These are phyloP conservation scores for Sarcodon sp. DNA, from an alignment of 768 basidiomycete species.

Conservation along the genomic window DNA sequence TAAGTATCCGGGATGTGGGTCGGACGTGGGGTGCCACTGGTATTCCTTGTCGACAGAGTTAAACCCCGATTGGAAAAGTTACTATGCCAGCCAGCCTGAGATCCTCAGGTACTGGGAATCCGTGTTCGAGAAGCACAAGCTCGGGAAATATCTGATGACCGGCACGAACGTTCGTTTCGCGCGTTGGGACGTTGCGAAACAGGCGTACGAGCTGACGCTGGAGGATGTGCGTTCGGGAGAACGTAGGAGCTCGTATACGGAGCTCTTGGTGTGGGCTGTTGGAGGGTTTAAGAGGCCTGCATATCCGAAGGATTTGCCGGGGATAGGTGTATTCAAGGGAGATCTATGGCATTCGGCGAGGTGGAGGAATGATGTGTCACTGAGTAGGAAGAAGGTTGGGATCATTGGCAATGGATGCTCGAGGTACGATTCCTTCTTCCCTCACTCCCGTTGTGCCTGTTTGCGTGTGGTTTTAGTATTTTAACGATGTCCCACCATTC, in stretches of 20 bases:
- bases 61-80: constrained; percentile 14
- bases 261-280: constrained; percentile 17
- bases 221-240: constrained; percentile 8
- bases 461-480: not conserved
- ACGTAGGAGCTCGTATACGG: constrained; percentile 7
- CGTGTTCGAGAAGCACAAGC: constrained; percentile 9
- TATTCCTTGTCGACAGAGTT: constrained; percentile 15
- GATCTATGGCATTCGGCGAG: constrained; percentile 15
- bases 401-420: constrained; percentile 20
- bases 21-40: constrained; percentile 14
- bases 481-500: not conserved
- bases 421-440: constrained; percentile 5
- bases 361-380: constrained; percentile 14
- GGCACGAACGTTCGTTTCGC: constrained; percentile 16
- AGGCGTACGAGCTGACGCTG: constrained; percentile 15
- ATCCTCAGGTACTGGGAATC: constrained; percentile 14
- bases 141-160: constrained; percentile 12
- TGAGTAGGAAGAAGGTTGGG: constrained; percentile 16
- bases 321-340: constrained; percentile 14
- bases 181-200: constrained; percentile 13
- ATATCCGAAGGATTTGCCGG: constrained; percentile 13
- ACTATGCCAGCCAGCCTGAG: constrained; percentile 14
- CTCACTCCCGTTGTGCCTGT: not conserved
- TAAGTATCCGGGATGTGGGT: constrained; percentile 17
- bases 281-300: constrained; percentile 14